These are phyloP conservation scores for Hymenoscyphus repandus DNA, from an alignment of 2,329 filamentous ascomycete species.

Conservation along the genomic window DNA sequence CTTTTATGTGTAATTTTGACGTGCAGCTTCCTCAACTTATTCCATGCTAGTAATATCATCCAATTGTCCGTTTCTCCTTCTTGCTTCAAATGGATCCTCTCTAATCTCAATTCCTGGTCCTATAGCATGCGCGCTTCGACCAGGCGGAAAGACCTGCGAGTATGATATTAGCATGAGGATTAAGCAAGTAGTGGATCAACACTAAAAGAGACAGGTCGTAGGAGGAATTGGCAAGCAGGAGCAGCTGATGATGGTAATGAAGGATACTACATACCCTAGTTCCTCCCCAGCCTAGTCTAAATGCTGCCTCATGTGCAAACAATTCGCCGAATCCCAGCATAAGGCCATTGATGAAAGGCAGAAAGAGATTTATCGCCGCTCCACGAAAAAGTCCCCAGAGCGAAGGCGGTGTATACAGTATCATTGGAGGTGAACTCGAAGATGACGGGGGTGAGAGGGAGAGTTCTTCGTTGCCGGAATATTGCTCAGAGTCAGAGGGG, in stretches of 20 bases:
- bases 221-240: too few relatives aligned
- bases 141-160: conserved; percentile 29
- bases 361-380: conserved; percentile 88
- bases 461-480: conserved; percentile 61
- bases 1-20: conserved; percentile 13
- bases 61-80: conserved; percentile 43
- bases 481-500: conserved; percentile 78
- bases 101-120: conserved; percentile 80
- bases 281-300: conserved; percentile 84
- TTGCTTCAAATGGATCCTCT: conserved; percentile 50
- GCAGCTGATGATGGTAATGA: background rate
- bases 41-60: conserved; percentile 58
- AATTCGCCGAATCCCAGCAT: conserved; percentile 98
- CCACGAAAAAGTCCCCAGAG: conserved; percentile 80
- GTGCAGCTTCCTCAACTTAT: conserved; percentile 17
- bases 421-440: conserved; percentile 59
- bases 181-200: too few relatives aligned
- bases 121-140: conserved; percentile 45
- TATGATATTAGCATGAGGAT: background rate
- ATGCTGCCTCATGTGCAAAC: conserved; percentile 93
- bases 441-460: conserved; percentile 57
- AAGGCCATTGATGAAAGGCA: conserved; percentile 95
- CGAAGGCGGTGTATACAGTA: conserved; percentile 86
- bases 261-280: conserved; percentile 66
- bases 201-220: too few relatives aligned